Evolutionary conservation across 768 basidiomycete species (phyloP).

Genomic region (Tricholoma matsutake): DNA sequence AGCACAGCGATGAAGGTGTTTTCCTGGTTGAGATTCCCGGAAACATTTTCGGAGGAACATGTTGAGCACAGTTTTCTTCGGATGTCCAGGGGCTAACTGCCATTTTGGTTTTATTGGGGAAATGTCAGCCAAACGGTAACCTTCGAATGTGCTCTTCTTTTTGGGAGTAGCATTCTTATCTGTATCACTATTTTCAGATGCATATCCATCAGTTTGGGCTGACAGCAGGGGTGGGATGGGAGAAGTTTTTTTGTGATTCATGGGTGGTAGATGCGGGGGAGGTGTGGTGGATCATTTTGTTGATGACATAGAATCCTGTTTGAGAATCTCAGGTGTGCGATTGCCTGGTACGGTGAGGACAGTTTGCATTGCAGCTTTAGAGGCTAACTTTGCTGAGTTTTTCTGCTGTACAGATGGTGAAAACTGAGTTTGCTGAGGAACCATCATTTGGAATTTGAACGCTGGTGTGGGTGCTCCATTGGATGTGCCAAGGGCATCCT

Average conservation of each 20-base stretch:
- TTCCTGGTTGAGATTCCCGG: background rate
- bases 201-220: background rate
- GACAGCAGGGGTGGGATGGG: too few relatives aligned
- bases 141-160: too few relatives aligned
- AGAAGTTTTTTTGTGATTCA: too few relatives aligned
- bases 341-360: too few relatives aligned
- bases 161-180: too few relatives aligned
- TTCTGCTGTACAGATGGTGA: background rate
- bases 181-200: background rate
- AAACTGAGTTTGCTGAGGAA: background rate
- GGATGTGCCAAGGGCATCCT: background rate
- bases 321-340: too few relatives aligned
- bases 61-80: background rate
- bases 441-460: background rate
- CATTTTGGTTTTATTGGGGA: background rate
- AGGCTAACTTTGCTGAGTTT: too few relatives aligned
- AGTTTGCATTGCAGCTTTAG: too few relatives aligned
- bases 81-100: background rate
- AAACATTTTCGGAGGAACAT: conserved; percentile 1
- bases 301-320: too few relatives aligned
- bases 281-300: too few relatives aligned
- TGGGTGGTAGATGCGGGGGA: too few relatives aligned
- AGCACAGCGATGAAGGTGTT: conserved; percentile 4
- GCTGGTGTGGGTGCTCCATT: background rate
- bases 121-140: background rate